Evolutionary conservation across 306 rosid genomes (phyloP).

Genomic region (Trifolium fragiferum): DNA sequence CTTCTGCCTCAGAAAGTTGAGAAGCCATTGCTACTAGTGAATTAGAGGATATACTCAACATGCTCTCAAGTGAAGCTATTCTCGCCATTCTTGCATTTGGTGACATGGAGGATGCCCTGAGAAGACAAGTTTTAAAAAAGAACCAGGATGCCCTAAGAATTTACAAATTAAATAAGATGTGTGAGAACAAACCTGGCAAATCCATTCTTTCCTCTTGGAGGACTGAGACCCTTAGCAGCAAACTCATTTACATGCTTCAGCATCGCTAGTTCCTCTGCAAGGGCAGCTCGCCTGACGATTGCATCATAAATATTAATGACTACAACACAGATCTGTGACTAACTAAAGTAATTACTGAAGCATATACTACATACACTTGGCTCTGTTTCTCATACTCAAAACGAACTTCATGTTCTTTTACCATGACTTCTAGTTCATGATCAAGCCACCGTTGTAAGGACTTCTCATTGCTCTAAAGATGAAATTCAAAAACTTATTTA

Average conservation of each 20-base stretch:
- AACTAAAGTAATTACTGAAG: constrained; percentile 30
- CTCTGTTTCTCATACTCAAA: constrained; percentile 97
- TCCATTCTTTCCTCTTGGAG: constrained; percentile 96
- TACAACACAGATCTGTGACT: constrained; percentile 31
- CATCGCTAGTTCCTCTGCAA: constrained; percentile 94
- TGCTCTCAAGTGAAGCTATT: constrained; percentile 91
- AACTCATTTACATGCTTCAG: constrained; percentile 93
- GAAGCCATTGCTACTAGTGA: constrained; percentile 99
- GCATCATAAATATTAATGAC: constrained; percentile 42
- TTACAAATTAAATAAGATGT: constrained; percentile 32
- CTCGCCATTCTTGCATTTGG: constrained; percentile 97
- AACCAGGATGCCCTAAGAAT: constrained; percentile 28
- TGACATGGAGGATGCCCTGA: constrained; percentile 93
- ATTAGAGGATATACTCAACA: constrained; percentile 93
- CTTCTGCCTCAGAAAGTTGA: constrained; percentile 99
- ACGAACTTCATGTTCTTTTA: constrained; percentile 98
- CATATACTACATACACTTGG: constrained; percentile 78
- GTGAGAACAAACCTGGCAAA: constrained; percentile 60
- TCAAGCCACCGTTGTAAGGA: constrained; percentile 97
- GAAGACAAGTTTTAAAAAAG: constrained; percentile 43
- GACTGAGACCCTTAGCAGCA: constrained; percentile 90
- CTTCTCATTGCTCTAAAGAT: constrained; percentile 84
- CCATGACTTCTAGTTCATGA: constrained; percentile 97
- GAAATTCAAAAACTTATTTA: constrained; percentile 47
- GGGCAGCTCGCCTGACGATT: constrained; percentile 89